Conservation (phyloP, 768 basidiomycete genomes). For the Pisolithus tinctorius region DNA sequence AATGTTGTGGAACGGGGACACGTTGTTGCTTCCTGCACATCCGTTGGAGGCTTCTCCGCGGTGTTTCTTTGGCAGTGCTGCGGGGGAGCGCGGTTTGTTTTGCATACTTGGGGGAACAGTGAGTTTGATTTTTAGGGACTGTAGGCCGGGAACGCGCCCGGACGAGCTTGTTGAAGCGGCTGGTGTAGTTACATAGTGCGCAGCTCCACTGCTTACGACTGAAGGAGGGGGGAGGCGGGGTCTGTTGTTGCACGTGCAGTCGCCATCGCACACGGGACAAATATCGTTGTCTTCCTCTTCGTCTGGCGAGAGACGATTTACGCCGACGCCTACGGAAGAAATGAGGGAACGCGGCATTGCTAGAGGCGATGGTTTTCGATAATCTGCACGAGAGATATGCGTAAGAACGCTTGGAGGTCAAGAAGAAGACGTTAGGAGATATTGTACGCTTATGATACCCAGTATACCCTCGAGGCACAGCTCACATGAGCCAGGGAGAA, state of each 20-base stretch:
- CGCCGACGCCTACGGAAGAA: conserved; percentile 53
- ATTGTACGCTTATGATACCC: conserved; percentile 16
- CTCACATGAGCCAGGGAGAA: conserved; percentile 15
- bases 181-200: conserved; percentile 32
- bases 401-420: conserved; percentile 13
- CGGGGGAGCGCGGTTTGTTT: conserved; percentile 32
- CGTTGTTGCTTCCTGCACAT: conserved; percentile 25
- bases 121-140: conserved; percentile 64
- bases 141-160: conserved; percentile 20
- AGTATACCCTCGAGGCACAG: conserved; percentile 9
- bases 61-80: conserved; percentile 24
- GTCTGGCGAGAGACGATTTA: conserved; percentile 31
- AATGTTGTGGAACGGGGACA: conserved; percentile 4
- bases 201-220: conserved; percentile 26
- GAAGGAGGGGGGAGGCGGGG: conserved; percentile 28
- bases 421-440: conserved; percentile 15
- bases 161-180: conserved; percentile 32
- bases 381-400: conserved; percentile 23
- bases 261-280: conserved; percentile 86
- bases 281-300: conserved; percentile 83
- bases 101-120: conserved; percentile 54
- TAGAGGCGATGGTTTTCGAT: conserved; percentile 46
- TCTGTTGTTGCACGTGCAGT: conserved; percentile 69
- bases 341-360: conserved; percentile 64
- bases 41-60: conserved; percentile 31